Percentiles rank a stretch among this genome's conserved stretches.
These are phyloP conservation scores for Blastomyces gilchristii DNA, from an alignment of 2,329 filamentous ascomycete genomes.

Conservation along the genomic window DNA sequence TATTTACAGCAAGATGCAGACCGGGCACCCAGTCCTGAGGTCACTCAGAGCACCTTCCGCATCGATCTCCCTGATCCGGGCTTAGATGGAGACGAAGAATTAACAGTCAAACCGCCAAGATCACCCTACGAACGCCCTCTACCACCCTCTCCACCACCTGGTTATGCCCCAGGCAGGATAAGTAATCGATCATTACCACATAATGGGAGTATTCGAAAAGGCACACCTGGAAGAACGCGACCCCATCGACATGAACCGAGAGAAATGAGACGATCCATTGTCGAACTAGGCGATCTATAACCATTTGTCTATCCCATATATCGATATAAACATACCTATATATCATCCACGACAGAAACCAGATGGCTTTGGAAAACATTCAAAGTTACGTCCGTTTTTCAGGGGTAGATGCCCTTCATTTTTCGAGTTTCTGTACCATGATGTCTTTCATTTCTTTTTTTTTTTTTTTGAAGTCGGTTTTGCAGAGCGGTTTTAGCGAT, in stretches of 20 bases:
- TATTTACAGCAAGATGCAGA: constrained; percentile 25
- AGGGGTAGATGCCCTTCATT: not conserved
- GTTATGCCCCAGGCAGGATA: constrained; percentile 5
- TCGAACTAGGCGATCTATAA: constrained; percentile 14
- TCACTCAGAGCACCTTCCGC: constrained; percentile 22
- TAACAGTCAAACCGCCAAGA: constrained; percentile 15
- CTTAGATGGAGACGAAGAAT: constrained; percentile 17
- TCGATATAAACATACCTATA: not conserved
- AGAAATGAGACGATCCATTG: constrained; percentile 5
- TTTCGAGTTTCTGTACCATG: not conserved
- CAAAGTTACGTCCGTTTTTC: not conserved
- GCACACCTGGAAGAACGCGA: not conserved
- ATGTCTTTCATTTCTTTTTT: not conserved
- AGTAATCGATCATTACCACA: not conserved
- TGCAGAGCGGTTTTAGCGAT: constrained; percentile 2
- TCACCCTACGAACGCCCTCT: constrained; percentile 11
- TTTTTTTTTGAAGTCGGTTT: not conserved
- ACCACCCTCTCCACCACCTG: constrained; percentile 8
- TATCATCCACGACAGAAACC: not conserved
- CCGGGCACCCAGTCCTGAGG: constrained; percentile 21
- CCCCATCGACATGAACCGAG: not conserved
- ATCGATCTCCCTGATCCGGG: constrained; percentile 21
- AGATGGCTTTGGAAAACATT: not conserved
- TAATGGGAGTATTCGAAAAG: not conserved
- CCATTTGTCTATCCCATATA: not conserved